Conservation (phyloP, 495 filamentous ascomycete genomes). For the Pyronema omphalodes region DNA sequence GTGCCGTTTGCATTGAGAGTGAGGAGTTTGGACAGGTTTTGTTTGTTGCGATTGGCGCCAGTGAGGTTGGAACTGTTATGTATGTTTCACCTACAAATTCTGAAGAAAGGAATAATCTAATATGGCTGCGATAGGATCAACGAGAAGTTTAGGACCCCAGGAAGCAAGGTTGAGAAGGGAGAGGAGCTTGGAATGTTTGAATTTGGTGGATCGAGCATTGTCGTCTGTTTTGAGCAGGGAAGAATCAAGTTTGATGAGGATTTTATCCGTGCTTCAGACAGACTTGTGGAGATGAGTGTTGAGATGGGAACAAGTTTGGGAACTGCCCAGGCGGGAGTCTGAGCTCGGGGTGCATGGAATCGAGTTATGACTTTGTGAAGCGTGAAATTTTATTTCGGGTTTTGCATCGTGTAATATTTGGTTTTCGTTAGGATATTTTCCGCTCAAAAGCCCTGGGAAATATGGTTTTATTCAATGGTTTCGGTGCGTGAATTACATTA, state of each 20-base stretch:
- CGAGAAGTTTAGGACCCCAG: conserved; percentile 18
- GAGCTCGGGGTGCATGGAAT: too few species aligned
- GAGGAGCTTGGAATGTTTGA: conserved; percentile 28
- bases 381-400: too few species aligned
- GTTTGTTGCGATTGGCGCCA: conserved; percentile 24
- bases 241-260: conserved; percentile 27
- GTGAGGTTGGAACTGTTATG: conserved; percentile 24
- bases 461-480: too few species aligned
- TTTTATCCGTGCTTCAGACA: conserved; percentile 15
- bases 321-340: too few species aligned
- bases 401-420: too few species aligned
- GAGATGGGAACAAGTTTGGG: conserved; percentile 25
- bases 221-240: conserved; percentile 26
- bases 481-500: too few species aligned
- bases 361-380: too few species aligned
- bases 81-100: conserved; percentile 3
- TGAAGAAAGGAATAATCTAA: too few species aligned
- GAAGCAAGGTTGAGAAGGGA: conserved; percentile 22
- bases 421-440: too few species aligned
- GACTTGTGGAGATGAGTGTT: conserved; percentile 20
- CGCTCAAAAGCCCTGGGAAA: too few species aligned
- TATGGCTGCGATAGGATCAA: conserved; percentile 13
- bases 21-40: conserved; percentile 25
- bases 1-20: conserved; percentile 17
- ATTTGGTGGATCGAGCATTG: conserved; percentile 27